A percentile compares a stretch with the other conserved stretches of the same genome.
These are phyloP conservation scores for Umbilicus rupestris DNA, from an alignment of 164 flowering plant genomes.

Conservation along the genomic window DNA sequence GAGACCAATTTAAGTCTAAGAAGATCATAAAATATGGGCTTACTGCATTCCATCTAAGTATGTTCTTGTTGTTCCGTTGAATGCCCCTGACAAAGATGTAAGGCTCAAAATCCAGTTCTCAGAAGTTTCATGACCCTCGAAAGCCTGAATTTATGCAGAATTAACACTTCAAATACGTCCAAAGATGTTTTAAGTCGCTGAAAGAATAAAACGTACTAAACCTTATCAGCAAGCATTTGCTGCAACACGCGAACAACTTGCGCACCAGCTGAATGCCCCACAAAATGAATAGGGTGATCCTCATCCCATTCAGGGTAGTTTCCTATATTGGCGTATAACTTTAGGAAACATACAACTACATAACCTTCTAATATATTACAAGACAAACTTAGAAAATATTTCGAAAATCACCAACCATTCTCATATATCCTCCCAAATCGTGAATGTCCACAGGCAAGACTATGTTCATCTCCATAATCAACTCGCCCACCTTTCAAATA, in stretches of 20 bases:
- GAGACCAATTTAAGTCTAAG: no score
- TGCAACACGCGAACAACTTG: conserved; percentile 90
- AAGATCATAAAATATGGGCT: conserved; percentile 19
- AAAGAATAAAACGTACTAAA: conserved; percentile 11
- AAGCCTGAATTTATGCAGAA: conserved; percentile 44
- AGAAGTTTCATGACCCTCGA: conserved; percentile 71
- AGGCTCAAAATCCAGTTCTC: conserved; percentile 91
- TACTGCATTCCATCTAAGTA: conserved; percentile 96
- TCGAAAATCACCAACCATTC: conserved; percentile 24
- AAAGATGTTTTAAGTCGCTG: neutral
- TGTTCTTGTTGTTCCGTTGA: conserved; percentile 92
- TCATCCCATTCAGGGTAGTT: conserved; percentile 94
- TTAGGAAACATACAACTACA: neutral
- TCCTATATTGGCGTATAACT: conserved; percentile 34
- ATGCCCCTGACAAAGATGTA: conserved; percentile 89
- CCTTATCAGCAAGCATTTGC: conserved; percentile 99
- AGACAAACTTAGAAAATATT: neutral
- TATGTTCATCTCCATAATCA: conserved; percentile 95
- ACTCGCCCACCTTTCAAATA: conserved; percentile 95
- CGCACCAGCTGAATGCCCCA: conserved; percentile 98
- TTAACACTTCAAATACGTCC: neutral
- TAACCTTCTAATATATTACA: neutral
- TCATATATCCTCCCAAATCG: conserved; percentile 72
- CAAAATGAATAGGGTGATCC: conserved; percentile 90
- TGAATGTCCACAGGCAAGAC: conserved; percentile 71